Evolutionary conservation across 2,329 filamentous ascomycete genomes (phyloP).

Genomic region (Grosmannia penicillata): DNA sequence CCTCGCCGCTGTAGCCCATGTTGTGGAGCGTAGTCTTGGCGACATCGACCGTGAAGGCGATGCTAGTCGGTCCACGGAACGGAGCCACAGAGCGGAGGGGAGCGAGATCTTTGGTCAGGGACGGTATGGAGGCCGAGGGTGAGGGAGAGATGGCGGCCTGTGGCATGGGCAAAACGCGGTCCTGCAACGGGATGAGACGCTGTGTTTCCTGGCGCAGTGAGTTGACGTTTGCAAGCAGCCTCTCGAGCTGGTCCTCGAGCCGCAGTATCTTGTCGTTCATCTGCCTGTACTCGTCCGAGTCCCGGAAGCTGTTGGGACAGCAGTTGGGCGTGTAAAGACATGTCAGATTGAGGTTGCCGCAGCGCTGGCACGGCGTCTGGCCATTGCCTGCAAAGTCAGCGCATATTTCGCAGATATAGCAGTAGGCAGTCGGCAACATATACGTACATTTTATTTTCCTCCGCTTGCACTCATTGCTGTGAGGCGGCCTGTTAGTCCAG

Average conservation of each 20-base stretch:
- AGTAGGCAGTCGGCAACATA: conserved; percentile 10
- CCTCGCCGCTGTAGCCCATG: conserved; percentile 65
- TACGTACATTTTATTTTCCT: conserved; percentile 23
- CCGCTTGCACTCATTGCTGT: conserved; percentile 35
- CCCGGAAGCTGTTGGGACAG: conserved; percentile 28
- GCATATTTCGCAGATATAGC: neutral
- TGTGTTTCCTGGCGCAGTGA: conserved; percentile 43
- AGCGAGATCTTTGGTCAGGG: conserved; percentile 26
- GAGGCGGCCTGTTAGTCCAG: neutral
- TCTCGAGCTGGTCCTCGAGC: conserved; percentile 74
- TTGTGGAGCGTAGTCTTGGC: conserved; percentile 76
- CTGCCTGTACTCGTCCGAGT: conserved; percentile 60
- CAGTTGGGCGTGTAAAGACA: conserved; percentile 11
- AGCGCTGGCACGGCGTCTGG: conserved; percentile 51
- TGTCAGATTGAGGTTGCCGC: conserved; percentile 48
- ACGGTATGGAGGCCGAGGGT: conserved; percentile 26
- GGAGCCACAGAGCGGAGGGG: conserved; percentile 40
- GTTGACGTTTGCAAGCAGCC: conserved; percentile 58
- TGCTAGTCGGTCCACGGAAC: conserved; percentile 67
- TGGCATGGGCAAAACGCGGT: conserved; percentile 22
- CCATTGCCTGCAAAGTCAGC: conserved; percentile 34
- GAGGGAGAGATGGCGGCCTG: conserved; percentile 23
- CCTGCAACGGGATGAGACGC: conserved; percentile 28
- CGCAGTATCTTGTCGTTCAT: conserved; percentile 61
- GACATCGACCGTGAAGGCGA: conserved; percentile 71